Evolutionary conservation across 1,284 basidiomycete genomes (phyloP), one percentile per base, ranked within the genome.

Genomic region (Rhodotorula mucilaginosa): DNA sequence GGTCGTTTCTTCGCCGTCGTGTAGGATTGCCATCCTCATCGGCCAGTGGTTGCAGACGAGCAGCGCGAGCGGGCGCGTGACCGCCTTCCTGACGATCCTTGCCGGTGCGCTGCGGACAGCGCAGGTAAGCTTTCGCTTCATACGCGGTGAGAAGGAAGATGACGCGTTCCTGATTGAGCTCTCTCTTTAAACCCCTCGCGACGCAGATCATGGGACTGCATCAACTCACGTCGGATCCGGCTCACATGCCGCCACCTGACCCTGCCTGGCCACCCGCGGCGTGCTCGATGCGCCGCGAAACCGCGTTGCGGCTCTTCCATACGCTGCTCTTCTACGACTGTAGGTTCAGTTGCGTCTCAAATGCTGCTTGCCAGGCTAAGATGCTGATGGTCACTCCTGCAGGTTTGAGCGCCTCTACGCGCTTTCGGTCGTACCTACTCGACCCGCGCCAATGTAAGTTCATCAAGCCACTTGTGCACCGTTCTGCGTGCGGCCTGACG

Each of bases 201-300:
- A 7, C 1, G 19, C 44, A 64, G 62, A 61, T 72, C 10, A 65
- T 75, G 31, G 74, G 74, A 12, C 67, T 72, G 1, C 70, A 74
- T 47, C 71, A 66, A 19, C 66, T 74, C 7, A 67, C 59, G 19
- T 34, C 54, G n/a, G 71, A 76, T 58, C 69, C 65, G 31, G 16
- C 19, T 12, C 68, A 68, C 2, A 76, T 76, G 75, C 75, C 75
- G 6, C 65, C 69, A 31, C 69, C 68, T 7, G 75, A 73, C 59
- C 68, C 68, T 1, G 68, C 72, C 6, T 69, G 61, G 59, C 74
- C 74, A 1, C 74, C 74, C 8, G 61, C 64, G 3, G 60, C 68
- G 5, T 72, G 71, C 52, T 61, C 61, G 5, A 31, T 71, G 18
- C 69, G 71, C 13, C 60, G 74, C 2, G 69, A 75, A 65, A 57